phyloP scores from a whole-genome alignment of 768 basidiomycete species.

The Cystofilobasidium capitatum region DNA sequence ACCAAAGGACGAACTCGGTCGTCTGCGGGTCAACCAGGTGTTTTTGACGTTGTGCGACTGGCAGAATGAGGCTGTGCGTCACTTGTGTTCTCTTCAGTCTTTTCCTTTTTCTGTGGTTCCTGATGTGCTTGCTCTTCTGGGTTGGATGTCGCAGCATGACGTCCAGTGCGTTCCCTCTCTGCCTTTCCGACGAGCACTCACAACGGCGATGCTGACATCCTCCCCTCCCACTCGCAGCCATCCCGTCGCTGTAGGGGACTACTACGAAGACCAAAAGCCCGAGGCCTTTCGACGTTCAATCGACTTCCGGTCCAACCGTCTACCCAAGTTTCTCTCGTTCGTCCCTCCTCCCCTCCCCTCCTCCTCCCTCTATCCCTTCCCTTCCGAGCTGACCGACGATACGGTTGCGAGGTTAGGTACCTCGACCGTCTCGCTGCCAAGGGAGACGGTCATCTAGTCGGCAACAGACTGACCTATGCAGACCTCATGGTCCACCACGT shows the following conservation, averaged over 20 bases:
- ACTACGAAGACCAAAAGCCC: conserved; percentile 46
- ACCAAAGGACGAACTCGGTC: conserved; percentile 35
- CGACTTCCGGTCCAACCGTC: conserved; percentile 39
- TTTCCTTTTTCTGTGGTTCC: neutral
- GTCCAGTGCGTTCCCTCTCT: conserved; percentile 1
- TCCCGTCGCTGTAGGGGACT: conserved; percentile 37
- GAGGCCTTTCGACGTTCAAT: conserved; percentile 39
- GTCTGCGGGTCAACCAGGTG: conserved; percentile 40
- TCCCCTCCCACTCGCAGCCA: conserved; percentile 30
- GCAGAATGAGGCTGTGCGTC: conserved; percentile 15
- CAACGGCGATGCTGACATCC: too few relatives aligned
- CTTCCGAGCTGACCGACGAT: neutral
- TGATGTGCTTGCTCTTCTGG: neutral
- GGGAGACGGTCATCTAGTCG: conserved; percentile 36
- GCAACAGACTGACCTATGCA: conserved; percentile 40
- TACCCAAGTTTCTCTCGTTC: conserved; percentile 43
- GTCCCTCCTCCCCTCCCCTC: neutral
- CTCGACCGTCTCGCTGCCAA: conserved; percentile 38
- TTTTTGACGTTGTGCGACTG: conserved; percentile 38
- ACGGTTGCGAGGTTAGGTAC: conserved; percentile 29
- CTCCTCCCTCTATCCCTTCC: neutral
- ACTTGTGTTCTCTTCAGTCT: neutral
- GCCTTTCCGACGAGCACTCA: neutral
- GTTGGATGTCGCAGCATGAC: conserved; percentile 2
- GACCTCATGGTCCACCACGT: conserved; percentile 45